Base-by-base conservation (phyloP, 1,284 basidiomycete species). In the Leucoagaricus sp. region DNA sequence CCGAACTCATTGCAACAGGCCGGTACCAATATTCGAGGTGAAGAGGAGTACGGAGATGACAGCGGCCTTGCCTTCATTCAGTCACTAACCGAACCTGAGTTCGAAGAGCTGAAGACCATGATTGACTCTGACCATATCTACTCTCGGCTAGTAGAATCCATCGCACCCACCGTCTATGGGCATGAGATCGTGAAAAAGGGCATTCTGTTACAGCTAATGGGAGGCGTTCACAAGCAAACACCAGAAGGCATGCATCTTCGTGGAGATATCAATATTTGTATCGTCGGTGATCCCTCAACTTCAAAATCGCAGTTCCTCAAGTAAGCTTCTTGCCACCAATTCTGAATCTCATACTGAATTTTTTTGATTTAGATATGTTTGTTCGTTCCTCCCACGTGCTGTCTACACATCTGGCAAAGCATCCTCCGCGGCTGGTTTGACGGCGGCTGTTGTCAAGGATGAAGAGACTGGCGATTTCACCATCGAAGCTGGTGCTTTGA, bases 391-490 rank as follows among this genome's bases (percentile, higher is more conserved):
- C 15, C 97, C 97, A 50, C 94, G 97, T 31, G 94, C 96, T 1
- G 96, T 99, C 9, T 99, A 99, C 75, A 99, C 97, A 0, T 98
- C 96, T 0, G 97, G 97, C 36, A 99, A 99, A 73, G 97, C 97
- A 0, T 99, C 97, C 0, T 95, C 96, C 1, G 97, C 97, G 0
- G 97, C 96, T 28, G 97, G 97, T 92, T 83, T 99, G 26, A 99
- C 97, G 0, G 97, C 97, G 4, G 96, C 96, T 1, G 97, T 99
- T 0, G 96, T 99, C 58, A 95, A 91, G 68, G 97, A 99, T 69
- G 96, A 99, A 75, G 97, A 99, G 74, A 96, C 96, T 0, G 96
- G 96, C 45, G 97, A 99, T 69, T 99, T 99, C 76, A 99, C 97
- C 0, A 99, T 99, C 68, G 97, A 99, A 78, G 97, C 96, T 8